phyloP scores from a whole-genome alignment of 768 basidiomycete species.

The Megacollybia marginata region DNA sequence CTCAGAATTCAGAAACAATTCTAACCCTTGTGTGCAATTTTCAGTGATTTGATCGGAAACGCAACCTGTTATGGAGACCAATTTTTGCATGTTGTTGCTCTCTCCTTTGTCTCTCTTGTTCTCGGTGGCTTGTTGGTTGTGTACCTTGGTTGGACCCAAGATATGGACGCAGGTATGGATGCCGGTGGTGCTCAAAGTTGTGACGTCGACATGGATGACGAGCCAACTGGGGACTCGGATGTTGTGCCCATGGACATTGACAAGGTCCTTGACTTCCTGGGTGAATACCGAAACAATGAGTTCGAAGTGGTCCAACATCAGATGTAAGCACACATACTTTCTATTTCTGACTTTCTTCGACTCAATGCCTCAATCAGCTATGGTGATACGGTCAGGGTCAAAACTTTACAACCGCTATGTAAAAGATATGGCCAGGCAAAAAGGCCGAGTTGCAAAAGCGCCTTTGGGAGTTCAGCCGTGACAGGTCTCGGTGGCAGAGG shows the following conservation, averaged over 20 bases:
- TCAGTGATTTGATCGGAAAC: too few relatives aligned
- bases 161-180: too few relatives aligned
- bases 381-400: background rate
- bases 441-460: constrained; percentile 2
- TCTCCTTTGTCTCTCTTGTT: background rate
- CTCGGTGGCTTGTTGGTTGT: background rate
- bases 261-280: background rate
- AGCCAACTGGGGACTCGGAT: background rate
- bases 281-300: background rate
- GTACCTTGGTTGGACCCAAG: too few relatives aligned
- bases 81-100: background rate
- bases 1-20: too few relatives aligned
- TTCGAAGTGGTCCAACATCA: background rate
- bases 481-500: constrained; percentile 9
- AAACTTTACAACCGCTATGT: background rate
- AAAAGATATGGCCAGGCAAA: constrained; percentile 1
- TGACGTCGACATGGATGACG: background rate
- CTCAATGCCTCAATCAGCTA: too few relatives aligned
- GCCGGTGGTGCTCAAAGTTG: too few relatives aligned
- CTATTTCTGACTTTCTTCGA: background rate
- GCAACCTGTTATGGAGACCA: background rate
- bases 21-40: too few relatives aligned
- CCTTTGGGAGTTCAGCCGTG: constrained; percentile 7
- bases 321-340: background rate
- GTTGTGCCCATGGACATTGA: background rate